Evolutionary conservation across 176 grass and related monocot genomes (phyloP).

Genomic region (Saccharum spontaneum): DNA sequence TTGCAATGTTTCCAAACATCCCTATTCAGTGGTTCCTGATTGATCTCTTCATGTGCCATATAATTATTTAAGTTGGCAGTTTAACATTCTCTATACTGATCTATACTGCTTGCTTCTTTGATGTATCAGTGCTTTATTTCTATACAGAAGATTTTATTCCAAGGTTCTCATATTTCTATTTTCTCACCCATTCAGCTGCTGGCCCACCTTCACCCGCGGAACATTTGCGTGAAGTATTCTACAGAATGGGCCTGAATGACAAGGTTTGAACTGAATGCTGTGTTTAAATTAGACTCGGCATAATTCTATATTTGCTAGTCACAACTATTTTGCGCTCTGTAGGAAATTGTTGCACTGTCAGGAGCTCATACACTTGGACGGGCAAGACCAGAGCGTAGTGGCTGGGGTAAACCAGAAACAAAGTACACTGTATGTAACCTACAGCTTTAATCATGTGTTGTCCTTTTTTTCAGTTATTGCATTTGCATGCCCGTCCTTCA

Average conservation of each 20-base stretch:
- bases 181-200: slow-evolving; percentile 62
- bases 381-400: slow-evolving; percentile 82
- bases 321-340: slow-evolving; percentile 18
- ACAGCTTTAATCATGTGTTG: background rate
- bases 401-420: slow-evolving; percentile 97
- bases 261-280: slow-evolving; percentile 49
- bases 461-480: background rate
- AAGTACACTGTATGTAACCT: slow-evolving; percentile 80
- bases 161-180: slow-evolving; percentile 12
- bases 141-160: background rate
- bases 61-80: slow-evolving; percentile 9
- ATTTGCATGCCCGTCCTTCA: background rate
- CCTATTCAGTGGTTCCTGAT: background rate
- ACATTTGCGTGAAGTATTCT: slow-evolving; percentile 90
- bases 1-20: background rate
- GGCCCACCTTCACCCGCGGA: slow-evolving; percentile 84
- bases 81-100: background rate
- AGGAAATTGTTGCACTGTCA: slow-evolving; percentile 95
- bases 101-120: background rate
- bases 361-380: slow-evolving; percentile 98
- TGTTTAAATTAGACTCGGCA: background rate
- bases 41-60: background rate
- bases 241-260: slow-evolving; percentile 93
- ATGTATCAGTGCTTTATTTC: background rate
- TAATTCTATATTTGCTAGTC: slow-evolving; percentile 14